These are phyloP conservation scores for Thielaviopsis populi DNA, from an alignment of 2,329 filamentous ascomycete genomes.

Conservation along the genomic window DNA sequence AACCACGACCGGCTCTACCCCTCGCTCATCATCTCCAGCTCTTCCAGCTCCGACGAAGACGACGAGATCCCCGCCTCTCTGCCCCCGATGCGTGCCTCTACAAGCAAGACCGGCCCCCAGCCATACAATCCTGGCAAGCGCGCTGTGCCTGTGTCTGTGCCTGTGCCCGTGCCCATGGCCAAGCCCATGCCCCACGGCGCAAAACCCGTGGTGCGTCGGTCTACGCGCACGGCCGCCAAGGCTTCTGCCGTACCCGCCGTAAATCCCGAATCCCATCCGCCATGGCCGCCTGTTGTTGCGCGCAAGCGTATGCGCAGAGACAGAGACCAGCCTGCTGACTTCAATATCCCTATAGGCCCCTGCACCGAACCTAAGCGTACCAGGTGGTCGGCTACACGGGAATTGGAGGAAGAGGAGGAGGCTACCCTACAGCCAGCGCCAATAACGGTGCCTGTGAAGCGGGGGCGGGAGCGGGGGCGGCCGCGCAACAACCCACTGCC, in stretches of 20 bases:
- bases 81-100: slow-evolving; percentile 7
- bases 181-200: not conserved
- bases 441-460: not conserved
- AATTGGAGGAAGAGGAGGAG: not conserved
- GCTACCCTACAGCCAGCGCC: not conserved
- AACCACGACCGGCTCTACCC: not conserved
- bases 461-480: not conserved
- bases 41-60: not conserved
- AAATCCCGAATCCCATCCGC: not conserved
- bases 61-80: slow-evolving; percentile 14
- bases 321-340: not conserved
- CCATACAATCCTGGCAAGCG: slow-evolving; percentile 1
- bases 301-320: not conserved
- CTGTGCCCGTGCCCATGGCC: not conserved
- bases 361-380: not conserved
- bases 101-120: slow-evolving; percentile 5
- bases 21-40: not conserved
- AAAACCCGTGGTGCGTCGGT: not conserved
- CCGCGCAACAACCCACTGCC: not conserved
- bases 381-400: not conserved
- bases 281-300: not conserved
- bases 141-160: not conserved
- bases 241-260: not conserved
- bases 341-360: not conserved
- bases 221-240: not conserved